A percentile compares a stretch with the other conserved stretches of the same genome.
phyloP scores from a whole-genome alignment of 1,284 basidiomycete species.

The Leccinum subrobustum region DNA sequence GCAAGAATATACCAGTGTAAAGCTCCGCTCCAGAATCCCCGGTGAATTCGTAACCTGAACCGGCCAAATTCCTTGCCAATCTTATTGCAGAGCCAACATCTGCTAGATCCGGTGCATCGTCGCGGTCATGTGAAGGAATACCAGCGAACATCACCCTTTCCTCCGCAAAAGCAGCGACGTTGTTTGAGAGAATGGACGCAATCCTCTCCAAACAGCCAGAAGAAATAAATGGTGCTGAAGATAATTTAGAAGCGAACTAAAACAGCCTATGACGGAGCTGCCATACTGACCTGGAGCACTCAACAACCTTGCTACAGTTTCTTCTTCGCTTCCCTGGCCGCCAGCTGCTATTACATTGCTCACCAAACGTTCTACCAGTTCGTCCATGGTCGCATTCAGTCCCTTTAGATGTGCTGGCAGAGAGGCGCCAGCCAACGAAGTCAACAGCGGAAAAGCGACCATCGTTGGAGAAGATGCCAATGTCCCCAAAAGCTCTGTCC shows the following conservation, averaged over 20 bases:
- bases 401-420: constrained; percentile 27
- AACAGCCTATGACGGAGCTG: not conserved
- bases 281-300: constrained; percentile 23
- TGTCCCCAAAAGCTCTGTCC: constrained; percentile 20
- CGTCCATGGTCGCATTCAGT: constrained; percentile 22
- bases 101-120: not conserved
- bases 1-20: constrained; percentile 25
- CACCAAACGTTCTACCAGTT: constrained; percentile 17
- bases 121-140: constrained; percentile 1
- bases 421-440: constrained; percentile 6
- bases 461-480: constrained; percentile 20
- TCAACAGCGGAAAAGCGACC: constrained; percentile 16
- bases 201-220: constrained; percentile 16
- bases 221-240: constrained; percentile 24
- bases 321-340: constrained; percentile 1
- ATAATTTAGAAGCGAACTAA: not conserved
- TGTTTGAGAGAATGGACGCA: constrained; percentile 17
- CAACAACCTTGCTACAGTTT: constrained; percentile 11
- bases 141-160: constrained; percentile 14
- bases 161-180: constrained; percentile 16
- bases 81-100: constrained; percentile 8
- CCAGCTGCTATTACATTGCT: constrained; percentile 1
- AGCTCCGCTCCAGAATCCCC: constrained; percentile 24
- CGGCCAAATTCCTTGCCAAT: constrained; percentile 16
- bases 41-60: constrained; percentile 22